These are phyloP conservation scores for Parmales sp. DNA, from an alignment of 108 stramenopile genomes.

Conservation along the genomic window DNA sequence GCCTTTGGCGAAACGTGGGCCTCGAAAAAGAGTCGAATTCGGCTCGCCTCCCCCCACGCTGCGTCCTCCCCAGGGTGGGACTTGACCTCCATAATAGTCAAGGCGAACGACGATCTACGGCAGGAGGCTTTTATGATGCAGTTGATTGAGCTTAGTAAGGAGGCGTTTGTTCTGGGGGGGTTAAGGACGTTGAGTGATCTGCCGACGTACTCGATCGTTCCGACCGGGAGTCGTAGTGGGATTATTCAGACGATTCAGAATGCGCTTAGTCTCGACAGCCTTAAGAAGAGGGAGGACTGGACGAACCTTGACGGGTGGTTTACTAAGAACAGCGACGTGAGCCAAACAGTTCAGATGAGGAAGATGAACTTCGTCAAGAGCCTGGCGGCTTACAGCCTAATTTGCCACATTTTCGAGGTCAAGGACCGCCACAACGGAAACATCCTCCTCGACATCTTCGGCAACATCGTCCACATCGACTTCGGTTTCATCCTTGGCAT, in stretches of 20 bases:
- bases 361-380: slow-evolving; percentile 65
- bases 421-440: slow-evolving; percentile 98
- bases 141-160: slow-evolving; percentile 79
- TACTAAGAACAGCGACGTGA: background rate
- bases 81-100: slow-evolving; percentile 85
- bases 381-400: slow-evolving; percentile 91
- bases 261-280: slow-evolving; percentile 83
- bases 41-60: slow-evolving; percentile 62
- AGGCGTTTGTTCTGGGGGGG: slow-evolving; percentile 79
- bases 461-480: slow-evolving; percentile 98
- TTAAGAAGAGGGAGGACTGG: slow-evolving; percentile 85
- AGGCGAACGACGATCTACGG: slow-evolving; percentile 94
- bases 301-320: slow-evolving; percentile 19
- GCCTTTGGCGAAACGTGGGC: slow-evolving; percentile 93
- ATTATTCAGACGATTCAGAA: slow-evolving; percentile 82
- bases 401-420: slow-evolving; percentile 90
- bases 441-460: slow-evolving; percentile 83
- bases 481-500: slow-evolving; percentile 95
- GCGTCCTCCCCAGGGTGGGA: slow-evolving; percentile 63
- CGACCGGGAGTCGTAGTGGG: slow-evolving; percentile 79
- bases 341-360: background rate
- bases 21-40: slow-evolving; percentile 73
- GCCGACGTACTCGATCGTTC: slow-evolving; percentile 83
- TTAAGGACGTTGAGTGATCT: slow-evolving; percentile 66
- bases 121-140: slow-evolving; percentile 95